Percentiles rank a stretch among this genome's conserved stretches.
Evolutionary conservation across 352 stramenopile genomes (phyloP).

Genomic region (Peronospora destructor): DNA sequence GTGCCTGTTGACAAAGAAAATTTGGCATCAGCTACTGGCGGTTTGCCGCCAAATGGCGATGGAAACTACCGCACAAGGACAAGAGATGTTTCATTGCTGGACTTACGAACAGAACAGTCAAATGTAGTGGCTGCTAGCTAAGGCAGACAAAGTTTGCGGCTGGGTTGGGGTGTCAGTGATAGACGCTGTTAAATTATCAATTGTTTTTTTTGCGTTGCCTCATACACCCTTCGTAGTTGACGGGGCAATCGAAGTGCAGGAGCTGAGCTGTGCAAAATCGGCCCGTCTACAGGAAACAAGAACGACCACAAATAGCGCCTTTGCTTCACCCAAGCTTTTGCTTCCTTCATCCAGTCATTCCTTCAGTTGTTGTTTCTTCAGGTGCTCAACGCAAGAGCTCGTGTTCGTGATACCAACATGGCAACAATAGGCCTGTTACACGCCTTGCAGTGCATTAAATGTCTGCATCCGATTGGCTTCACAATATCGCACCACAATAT

Average conservation of each 20-base stretch:
- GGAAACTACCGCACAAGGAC: conserved; percentile 29
- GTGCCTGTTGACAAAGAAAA: conserved; percentile 26
- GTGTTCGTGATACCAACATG: conserved; percentile 12
- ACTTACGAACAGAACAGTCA: conserved; percentile 8
- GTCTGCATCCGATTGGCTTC: conserved; percentile 58
- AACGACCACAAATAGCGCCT: conserved; percentile 46
- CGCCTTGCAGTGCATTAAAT: conserved; percentile 59
- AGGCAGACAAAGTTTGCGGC: neutral
- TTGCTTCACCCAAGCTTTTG: conserved; percentile 56
- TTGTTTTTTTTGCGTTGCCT: conserved; percentile 16
- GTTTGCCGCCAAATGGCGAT: conserved; percentile 30
- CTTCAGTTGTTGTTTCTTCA: conserved; percentile 38
- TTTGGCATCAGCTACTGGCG: conserved; percentile 36
- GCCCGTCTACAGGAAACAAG: conserved; percentile 35
- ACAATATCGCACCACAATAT: conserved; percentile 61
- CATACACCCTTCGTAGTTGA: conserved; percentile 8
- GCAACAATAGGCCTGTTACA: conserved; percentile 37
- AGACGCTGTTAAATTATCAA: conserved; percentile 38
- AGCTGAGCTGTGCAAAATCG: conserved; percentile 29
- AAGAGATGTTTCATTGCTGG: conserved; percentile 19
- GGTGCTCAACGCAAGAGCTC: too few relatives aligned
- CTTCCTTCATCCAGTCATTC: conserved; percentile 50
- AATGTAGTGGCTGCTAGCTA: conserved; percentile 24
- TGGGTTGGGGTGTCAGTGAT: conserved; percentile 14
- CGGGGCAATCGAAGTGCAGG: neutral